These are phyloP conservation scores for Neocucurbitaria cava DNA, from an alignment of 2,329 filamentous ascomycete species.

Conservation along the genomic window DNA sequence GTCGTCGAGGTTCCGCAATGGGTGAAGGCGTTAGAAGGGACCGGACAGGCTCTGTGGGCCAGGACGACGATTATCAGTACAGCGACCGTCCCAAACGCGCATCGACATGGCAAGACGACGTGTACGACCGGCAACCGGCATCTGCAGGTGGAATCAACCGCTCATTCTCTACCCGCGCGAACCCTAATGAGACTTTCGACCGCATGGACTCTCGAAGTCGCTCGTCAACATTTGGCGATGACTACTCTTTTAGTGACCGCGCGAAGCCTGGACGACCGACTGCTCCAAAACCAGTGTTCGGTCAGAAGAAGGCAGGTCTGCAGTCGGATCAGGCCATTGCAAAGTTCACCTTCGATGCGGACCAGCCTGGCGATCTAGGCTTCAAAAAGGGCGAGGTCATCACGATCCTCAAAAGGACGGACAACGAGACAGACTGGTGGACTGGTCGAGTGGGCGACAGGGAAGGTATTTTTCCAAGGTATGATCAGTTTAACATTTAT, in stretches of 20 bases:
- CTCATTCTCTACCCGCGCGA: constrained; percentile 60
- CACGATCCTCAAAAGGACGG: constrained; percentile 91
- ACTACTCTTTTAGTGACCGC: constrained; percentile 63
- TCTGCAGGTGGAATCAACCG: constrained; percentile 48
- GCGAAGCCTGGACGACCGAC: constrained; percentile 77
- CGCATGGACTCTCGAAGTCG: constrained; percentile 46
- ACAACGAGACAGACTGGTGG: constrained; percentile 97
- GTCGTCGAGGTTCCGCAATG: constrained; percentile 71
- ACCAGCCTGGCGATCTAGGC: constrained; percentile 87
- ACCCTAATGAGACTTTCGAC: constrained; percentile 60
- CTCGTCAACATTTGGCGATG: constrained; percentile 53
- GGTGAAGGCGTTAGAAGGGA: constrained; percentile 69
- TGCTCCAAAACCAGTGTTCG: constrained; percentile 88
- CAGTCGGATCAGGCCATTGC: constrained; percentile 83
- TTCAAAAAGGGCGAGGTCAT: constrained; percentile 99
- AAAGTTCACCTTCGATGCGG: constrained; percentile 91
- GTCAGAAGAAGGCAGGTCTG: constrained; percentile 54
- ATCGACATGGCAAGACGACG: constrained; percentile 77
- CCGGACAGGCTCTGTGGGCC: constrained; percentile 49
- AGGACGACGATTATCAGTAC: constrained; percentile 57
- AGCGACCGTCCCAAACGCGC: constrained; percentile 67
- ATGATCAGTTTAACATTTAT: constrained; percentile 31
- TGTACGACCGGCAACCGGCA: constrained; percentile 67
- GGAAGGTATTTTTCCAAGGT: constrained; percentile 93
- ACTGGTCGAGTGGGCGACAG: constrained; percentile 85